These are phyloP conservation scores for Vaccinium myrtillus DNA, from an alignment of 148 eudicot species.

Conservation along the genomic window DNA sequence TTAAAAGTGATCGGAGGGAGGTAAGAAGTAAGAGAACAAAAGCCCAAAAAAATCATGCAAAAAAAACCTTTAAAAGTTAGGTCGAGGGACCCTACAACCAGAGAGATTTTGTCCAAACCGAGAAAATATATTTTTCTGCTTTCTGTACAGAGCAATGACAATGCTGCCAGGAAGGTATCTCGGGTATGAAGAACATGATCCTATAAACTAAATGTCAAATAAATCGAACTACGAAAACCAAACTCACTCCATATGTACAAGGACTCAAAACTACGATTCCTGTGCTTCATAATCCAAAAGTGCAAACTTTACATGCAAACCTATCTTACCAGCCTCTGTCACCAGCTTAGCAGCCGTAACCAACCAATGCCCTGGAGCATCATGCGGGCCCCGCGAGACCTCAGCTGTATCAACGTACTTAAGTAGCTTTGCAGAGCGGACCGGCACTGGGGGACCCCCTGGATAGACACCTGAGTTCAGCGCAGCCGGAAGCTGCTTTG, in stretches of 20 bases:
- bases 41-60: neutral
- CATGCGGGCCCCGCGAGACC: conserved; percentile 80
- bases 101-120: neutral
- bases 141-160: neutral
- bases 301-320: conserved; percentile 81
- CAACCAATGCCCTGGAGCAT: conserved; percentile 91
- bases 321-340: conserved; percentile 74
- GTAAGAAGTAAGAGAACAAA: neutral
- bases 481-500: conserved; percentile 61
- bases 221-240: neutral
- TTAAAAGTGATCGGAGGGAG: too few species aligned
- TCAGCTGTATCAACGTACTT: conserved; percentile 66
- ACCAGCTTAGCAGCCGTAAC: conserved; percentile 86
- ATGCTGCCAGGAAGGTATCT: too few species aligned
- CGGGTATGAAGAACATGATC: neutral
- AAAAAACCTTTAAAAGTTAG: too few species aligned
- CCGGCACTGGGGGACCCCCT: conserved; percentile 81
- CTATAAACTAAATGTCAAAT: neutral
- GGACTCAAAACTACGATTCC: conserved; percentile 27
- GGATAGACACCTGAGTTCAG: conserved; percentile 91
- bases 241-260: conserved; percentile 23
- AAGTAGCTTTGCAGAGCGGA: conserved; percentile 58
- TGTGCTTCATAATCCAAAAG: conserved; percentile 57
- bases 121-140: neutral
- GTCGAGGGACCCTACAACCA: neutral